Conservation (phyloP, 2,329 filamentous ascomycete genomes). For the Blastomyces parvus region DNA sequence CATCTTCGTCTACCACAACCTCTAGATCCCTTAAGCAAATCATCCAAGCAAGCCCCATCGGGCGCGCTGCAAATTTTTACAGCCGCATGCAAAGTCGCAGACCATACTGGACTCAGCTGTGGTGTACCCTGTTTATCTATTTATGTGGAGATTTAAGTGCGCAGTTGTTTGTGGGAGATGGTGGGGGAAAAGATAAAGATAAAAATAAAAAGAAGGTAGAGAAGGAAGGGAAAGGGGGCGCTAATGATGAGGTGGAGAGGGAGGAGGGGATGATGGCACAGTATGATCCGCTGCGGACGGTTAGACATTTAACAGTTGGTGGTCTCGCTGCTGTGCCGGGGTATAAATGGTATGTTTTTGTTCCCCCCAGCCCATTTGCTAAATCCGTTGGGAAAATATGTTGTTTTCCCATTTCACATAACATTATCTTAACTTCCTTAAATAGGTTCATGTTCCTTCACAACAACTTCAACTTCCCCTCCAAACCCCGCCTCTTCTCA, state of each 20-base stretch:
- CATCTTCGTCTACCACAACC: conserved; percentile 12
- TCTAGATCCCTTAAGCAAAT: conserved; percentile 24
- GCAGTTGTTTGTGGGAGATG: conserved; percentile 50
- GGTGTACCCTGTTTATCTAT: conserved; percentile 67
- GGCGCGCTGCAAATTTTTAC: conserved; percentile 43
- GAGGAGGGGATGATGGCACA: conserved; percentile 37
- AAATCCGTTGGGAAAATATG: not conserved
- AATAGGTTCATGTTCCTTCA: conserved; percentile 69
- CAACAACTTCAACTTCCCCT: conserved; percentile 72
- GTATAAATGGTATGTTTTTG: conserved; percentile 61
- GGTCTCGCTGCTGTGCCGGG: conserved; percentile 63
- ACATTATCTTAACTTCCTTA: conserved; percentile 1
- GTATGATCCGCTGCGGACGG: conserved; percentile 61
- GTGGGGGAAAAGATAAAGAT: not conserved
- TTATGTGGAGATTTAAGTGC: conserved; percentile 67
- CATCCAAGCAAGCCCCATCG: conserved; percentile 26
- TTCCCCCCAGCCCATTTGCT: not conserved
- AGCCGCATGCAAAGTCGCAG: conserved; percentile 59
- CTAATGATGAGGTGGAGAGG: conserved; percentile 20
- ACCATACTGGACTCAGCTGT: conserved; percentile 71
- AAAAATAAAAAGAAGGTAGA: conserved; percentile 10
- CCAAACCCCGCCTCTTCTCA: conserved; percentile 50
- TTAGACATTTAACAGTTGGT: conserved; percentile 65
- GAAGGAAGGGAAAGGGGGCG: conserved; percentile 21
- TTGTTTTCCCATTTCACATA: not conserved